Conservation (phyloP, 2,329 filamentous ascomycete genomes). For the Aspergillus fijiensis region DNA sequence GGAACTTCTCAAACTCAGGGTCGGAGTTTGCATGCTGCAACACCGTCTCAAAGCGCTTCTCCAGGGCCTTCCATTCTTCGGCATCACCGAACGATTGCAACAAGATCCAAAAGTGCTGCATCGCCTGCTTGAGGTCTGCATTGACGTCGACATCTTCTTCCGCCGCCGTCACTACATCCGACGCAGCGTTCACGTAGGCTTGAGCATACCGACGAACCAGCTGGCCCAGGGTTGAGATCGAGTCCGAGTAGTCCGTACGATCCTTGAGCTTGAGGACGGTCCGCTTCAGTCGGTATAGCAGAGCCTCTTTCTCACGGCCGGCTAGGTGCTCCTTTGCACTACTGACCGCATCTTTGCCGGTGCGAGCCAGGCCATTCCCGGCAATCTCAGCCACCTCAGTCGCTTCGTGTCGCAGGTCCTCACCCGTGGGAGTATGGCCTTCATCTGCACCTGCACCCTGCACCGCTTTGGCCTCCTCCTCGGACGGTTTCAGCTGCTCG, state of each 20-base stretch:
- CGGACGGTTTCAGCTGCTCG: conserved; percentile 68
- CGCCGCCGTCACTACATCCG: conserved; percentile 64
- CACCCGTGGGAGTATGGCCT: conserved; percentile 53
- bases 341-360: conserved; percentile 59
- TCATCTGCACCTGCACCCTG: conserved; percentile 46
- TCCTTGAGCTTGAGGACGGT: conserved; percentile 72
- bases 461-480: conserved; percentile 58
- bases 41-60: conserved; percentile 67
- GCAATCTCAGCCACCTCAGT: conserved; percentile 51
- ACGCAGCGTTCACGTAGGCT: conserved; percentile 71
- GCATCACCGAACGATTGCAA: conserved; percentile 75
- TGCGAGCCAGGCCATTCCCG: conserved; percentile 37
- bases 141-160: conserved; percentile 74
- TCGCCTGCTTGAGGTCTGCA: conserved; percentile 69
- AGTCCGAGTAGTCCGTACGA: conserved; percentile 79
- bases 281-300: conserved; percentile 74
- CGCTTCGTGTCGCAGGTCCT: conserved; percentile 63
- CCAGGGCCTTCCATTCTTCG: conserved; percentile 72
- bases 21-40: conserved; percentile 73
- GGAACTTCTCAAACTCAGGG: conserved; percentile 76
- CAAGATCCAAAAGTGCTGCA: conserved; percentile 78
- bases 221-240: conserved; percentile 73
- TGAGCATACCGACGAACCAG: conserved; percentile 76
- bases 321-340: conserved; percentile 73
- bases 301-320: conserved; percentile 69